These are phyloP conservation scores for Quercus alba DNA, from an alignment of 306 rosid species.

Conservation along the genomic window DNA sequence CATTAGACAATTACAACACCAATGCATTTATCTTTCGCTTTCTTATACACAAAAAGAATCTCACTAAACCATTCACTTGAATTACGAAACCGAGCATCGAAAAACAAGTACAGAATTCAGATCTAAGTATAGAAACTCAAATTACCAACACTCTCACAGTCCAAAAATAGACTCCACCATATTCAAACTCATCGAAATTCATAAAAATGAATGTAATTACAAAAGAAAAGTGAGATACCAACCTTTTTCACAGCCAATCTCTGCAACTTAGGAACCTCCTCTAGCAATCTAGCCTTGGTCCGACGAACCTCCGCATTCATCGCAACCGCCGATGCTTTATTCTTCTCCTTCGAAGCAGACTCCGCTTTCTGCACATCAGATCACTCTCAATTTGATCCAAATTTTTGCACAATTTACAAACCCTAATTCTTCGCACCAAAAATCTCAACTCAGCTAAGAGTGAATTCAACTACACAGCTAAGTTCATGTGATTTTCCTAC, in stretches of 20 bases:
- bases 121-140: not conserved
- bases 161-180: not conserved
- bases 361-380: slow-evolving; percentile 82
- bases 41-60: not conserved
- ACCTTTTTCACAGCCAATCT: slow-evolving; percentile 89
- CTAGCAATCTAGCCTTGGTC: slow-evolving; percentile 80
- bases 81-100: not conserved
- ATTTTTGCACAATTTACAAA: not conserved
- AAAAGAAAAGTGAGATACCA: not conserved
- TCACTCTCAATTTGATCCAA: not conserved
- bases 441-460: not conserved
- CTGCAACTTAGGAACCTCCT: slow-evolving; percentile 97
- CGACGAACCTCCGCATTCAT: slow-evolving; percentile 99
- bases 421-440: not conserved
- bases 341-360: slow-evolving; percentile 80
- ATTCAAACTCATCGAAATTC: not conserved
- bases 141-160: not conserved
- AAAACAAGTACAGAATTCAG: not conserved
- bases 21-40: not conserved
- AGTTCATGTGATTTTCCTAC: not conserved
- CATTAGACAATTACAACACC: not conserved
- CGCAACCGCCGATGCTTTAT: slow-evolving; percentile 83
- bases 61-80: not conserved
- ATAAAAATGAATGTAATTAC: not conserved
- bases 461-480: slow-evolving; percentile 1